phyloP scores from a whole-genome alignment of 2,329 filamentous ascomycete species.

The Apiospora hydei region DNA sequence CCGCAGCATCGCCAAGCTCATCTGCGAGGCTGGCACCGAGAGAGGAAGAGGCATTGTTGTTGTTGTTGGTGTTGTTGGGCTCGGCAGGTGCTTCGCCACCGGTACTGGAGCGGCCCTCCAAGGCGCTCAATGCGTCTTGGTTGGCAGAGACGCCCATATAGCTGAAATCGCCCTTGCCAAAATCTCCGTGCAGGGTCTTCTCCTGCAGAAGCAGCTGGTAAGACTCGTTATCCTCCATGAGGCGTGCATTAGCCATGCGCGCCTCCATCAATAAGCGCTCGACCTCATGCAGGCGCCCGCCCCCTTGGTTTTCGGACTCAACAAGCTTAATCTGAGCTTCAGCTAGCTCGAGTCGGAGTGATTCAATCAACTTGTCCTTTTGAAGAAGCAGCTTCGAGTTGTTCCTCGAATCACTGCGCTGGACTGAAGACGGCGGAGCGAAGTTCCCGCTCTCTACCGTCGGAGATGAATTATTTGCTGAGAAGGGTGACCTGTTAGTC shows the following conservation, averaged over 20 bases:
- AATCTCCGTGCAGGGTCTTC: conserved; percentile 94
- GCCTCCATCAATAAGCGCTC: conserved; percentile 90
- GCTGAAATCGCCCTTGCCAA: conserved; percentile 82
- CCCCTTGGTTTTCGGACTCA: conserved; percentile 91
- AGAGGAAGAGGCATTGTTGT: conserved; percentile 37
- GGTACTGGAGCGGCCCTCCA: conserved; percentile 60
- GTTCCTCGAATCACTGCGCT: conserved; percentile 87
- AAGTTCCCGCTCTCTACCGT: conserved; percentile 80
- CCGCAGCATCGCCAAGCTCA: conserved; percentile 76
- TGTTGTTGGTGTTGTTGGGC: conserved; percentile 11
- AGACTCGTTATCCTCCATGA: conserved; percentile 99
- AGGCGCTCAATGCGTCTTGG: conserved; percentile 68
- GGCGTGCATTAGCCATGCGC: conserved; percentile 91
- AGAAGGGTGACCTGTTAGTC: conserved; percentile 23
- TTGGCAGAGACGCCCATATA: conserved; percentile 67
- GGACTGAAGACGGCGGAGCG: conserved; percentile 82
- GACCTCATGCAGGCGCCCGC: conserved; percentile 86
- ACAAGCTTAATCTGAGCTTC: conserved; percentile 95
- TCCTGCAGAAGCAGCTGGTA: conserved; percentile 95
- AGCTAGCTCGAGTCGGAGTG: conserved; percentile 87
- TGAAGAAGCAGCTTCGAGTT: conserved; percentile 90
- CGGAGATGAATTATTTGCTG: conserved; percentile 67
- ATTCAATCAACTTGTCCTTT: conserved; percentile 96
- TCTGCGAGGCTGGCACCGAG: conserved; percentile 75
- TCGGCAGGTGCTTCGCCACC: conserved; percentile 37